These are phyloP conservation scores for Ophiostoma angusticollis DNA, from an alignment of 2,329 filamentous ascomycete species.

Conservation along the genomic window DNA sequence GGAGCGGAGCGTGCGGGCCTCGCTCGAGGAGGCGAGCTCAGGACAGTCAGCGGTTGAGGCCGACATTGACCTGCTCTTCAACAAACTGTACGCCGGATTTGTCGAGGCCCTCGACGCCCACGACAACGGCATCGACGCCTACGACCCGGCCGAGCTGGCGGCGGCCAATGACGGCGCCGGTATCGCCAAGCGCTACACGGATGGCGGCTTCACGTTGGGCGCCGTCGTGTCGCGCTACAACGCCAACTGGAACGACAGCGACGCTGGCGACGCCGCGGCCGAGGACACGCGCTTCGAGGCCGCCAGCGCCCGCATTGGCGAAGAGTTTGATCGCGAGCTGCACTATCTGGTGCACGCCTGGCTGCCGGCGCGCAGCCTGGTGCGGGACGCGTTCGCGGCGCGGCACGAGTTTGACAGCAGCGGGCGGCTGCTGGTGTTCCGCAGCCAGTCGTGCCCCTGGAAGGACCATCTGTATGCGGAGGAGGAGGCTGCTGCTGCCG, in stretches of 20 bases:
- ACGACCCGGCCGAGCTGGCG: constrained; percentile 57
- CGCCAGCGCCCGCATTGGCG: constrained; percentile 74
- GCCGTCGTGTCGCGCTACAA: constrained; percentile 74
- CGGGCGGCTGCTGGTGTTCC: constrained; percentile 65
- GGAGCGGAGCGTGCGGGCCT: constrained; percentile 49
- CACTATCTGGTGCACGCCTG: constrained; percentile 63
- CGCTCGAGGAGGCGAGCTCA: too few relatives aligned
- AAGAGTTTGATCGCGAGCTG: constrained; percentile 73
- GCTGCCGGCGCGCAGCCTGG: constrained; percentile 64
- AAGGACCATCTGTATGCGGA: constrained; percentile 90
- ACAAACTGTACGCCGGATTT: constrained; percentile 86
- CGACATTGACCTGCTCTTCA: constrained; percentile 64
- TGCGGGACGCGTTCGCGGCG: constrained; percentile 60
- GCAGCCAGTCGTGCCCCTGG: constrained; percentile 73
- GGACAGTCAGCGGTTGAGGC: constrained; percentile 37
- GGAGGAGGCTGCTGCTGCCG: constrained; percentile 39
- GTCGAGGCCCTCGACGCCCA: constrained; percentile 94
- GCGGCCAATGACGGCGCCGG: constrained; percentile 39
- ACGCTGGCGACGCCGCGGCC: constrained; percentile 50
- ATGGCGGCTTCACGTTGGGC: constrained; percentile 72
- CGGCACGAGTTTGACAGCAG: constrained; percentile 49
- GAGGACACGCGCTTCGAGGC: constrained; percentile 71
- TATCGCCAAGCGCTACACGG: constrained; percentile 69
- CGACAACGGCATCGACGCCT: constrained; percentile 83
- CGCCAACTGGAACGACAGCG: constrained; percentile 62